Conservation (phyloP, 345 rosid species). For the Hibiscus syriacus region DNA sequence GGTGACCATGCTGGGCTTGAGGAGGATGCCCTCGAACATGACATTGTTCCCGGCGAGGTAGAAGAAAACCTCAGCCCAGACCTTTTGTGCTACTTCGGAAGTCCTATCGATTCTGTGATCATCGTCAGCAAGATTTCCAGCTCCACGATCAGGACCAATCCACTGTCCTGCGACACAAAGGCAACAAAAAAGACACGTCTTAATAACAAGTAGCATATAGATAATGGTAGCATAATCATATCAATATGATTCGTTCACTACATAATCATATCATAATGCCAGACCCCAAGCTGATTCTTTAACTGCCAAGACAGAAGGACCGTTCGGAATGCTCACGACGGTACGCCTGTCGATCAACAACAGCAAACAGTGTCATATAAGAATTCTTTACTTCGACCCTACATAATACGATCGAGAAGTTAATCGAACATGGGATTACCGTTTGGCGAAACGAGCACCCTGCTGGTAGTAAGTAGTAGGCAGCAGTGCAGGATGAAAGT, state of each 20-base stretch:
- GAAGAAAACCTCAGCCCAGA: slow-evolving; percentile 98
- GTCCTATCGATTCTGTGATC: slow-evolving; percentile 91
- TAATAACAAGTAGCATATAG: background rate
- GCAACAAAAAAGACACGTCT: background rate
- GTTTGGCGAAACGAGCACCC: slow-evolving; percentile 99
- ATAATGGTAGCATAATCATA: slow-evolving; percentile 76
- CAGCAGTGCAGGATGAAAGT: slow-evolving; percentile 86
- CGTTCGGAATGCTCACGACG: slow-evolving; percentile 97
- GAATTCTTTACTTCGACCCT: background rate
- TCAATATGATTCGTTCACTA: slow-evolving; percentile 44
- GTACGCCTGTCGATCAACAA: slow-evolving; percentile 62
- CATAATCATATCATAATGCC: too few species aligned
- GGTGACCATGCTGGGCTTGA: slow-evolving; percentile 99
- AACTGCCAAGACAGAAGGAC: slow-evolving; percentile 88
- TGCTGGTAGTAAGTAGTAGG: slow-evolving; percentile 98
- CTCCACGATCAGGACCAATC: slow-evolving; percentile 97
- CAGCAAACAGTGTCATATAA: background rate
- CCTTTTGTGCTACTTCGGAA: slow-evolving; percentile 86
- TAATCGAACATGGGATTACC: slow-evolving; percentile 33
- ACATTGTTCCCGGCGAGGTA: slow-evolving; percentile 96
- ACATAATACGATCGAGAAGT: background rate
- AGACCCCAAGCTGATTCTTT: slow-evolving; percentile 99
- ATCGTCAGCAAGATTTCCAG: slow-evolving; percentile 97
- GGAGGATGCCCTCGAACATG: slow-evolving; percentile 89
- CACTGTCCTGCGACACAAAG: slow-evolving; percentile 54